Conservation (phyloP, 2,329 filamentous ascomycete species). For the Ceratocystis destructans region DNA sequence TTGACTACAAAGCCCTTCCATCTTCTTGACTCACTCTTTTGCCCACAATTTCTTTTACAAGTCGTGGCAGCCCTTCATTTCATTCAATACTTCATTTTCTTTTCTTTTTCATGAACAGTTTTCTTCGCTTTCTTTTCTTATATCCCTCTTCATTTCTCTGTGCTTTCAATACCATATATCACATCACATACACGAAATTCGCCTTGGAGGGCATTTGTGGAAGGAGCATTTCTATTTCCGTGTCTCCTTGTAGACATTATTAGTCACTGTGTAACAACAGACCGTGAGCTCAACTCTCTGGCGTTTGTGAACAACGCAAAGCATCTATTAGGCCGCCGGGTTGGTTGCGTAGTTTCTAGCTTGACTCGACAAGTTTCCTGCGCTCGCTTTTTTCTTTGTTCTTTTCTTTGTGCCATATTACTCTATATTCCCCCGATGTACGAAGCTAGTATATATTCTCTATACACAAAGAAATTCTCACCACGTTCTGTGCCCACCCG, state of each 20-base stretch:
- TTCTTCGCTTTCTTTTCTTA: constrained; percentile 5
- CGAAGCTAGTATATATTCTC: not conserved
- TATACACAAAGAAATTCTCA: too few species aligned
- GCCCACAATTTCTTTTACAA: not conserved
- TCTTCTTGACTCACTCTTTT: not conserved
- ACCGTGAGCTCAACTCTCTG: too few species aligned
- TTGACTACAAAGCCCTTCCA: not conserved
- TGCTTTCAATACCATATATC: constrained; percentile 5
- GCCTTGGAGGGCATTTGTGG: not conserved
- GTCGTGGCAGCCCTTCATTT: not conserved
- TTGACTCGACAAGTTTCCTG: too few species aligned
- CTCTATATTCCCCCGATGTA: too few species aligned
- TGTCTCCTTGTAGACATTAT: not conserved
- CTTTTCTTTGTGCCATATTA: not conserved
- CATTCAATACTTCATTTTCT: not conserved
- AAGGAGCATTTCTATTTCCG: not conserved
- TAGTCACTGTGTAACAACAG: not conserved
- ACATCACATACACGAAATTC: not conserved
- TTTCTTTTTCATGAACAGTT: not conserved
- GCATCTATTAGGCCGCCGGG: too few species aligned
- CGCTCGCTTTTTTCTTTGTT: not conserved
- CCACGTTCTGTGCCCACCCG: not conserved
- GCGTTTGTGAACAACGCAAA: too few species aligned
- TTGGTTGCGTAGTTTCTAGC: too few species aligned
- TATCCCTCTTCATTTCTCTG: constrained; percentile 8